Evolutionary conservation across 2,329 filamentous ascomycete species (phyloP), one percentile per base, ranked within the genome.

Genomic region (Didymella pomorum): DNA sequence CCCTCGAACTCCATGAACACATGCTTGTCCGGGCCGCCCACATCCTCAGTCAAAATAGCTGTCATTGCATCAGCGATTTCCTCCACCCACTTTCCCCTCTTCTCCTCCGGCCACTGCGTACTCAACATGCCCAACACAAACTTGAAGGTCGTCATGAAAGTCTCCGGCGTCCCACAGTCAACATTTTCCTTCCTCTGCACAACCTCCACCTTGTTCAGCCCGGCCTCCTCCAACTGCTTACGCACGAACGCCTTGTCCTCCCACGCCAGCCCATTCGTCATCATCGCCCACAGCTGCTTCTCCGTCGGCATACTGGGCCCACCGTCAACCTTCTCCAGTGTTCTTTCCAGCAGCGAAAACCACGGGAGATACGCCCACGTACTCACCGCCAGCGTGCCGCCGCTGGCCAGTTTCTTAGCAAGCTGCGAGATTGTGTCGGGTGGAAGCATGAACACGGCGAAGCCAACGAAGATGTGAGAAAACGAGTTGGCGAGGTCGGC

Each of bases 401-500:
- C 60, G 1, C 62, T 56, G 0, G 33, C n/a, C 8, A 70, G 25
- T 11, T 63, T 43, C n/a, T 6, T 12, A 44, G 52, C 43, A n/a
- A 61, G 48, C 11, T 41, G 44, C 2, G 48, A 5, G 6, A 69
- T 54, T 1, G 55, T 56, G 5, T 29, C 29, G 3, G 52, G 51
- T 0, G 62, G 60, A 7, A 71, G 29, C 29, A 63, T 31, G 55
- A 70, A 71, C 39, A 73, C 61, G 9, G 56, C 66, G 14, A 71
- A 70, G 20, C 64, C 65, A 33, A 67, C 42, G 54, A 71, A 69
- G n/a, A 69, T 14, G 51, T 69, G 69, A 6, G 65, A 68, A 52
- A 60, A 71, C 3, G 2, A n/a, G 2, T 4, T 21, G 3, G 23
- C 28, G 11, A 57, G 50, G 1, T 52, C 29, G 14, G 12, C 20